Evolutionary conservation across 768 basidiomycete species (phyloP).

Genomic region (Peribolospora baueri): DNA sequence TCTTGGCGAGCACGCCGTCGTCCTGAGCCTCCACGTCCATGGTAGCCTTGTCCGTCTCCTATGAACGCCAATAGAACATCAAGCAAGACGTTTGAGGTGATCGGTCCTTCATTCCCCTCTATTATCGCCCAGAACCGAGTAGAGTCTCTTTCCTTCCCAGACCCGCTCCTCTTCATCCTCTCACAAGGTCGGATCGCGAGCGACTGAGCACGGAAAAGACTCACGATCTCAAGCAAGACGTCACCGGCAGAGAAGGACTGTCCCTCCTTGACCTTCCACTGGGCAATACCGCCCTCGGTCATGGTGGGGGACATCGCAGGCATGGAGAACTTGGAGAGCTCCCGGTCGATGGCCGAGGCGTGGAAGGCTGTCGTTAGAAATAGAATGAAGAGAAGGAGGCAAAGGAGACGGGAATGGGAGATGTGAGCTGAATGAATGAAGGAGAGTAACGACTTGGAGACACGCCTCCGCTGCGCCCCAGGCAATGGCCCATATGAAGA

Average conservation of each 20-base stretch:
- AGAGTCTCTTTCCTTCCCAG: no score
- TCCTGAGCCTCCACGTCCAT: slow-evolving; percentile 99
- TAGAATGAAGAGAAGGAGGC: no score
- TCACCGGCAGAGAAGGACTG: slow-evolving; percentile 72
- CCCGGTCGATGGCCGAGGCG: slow-evolving; percentile 49
- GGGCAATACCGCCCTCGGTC: slow-evolving; percentile 93
- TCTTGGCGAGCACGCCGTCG: slow-evolving; percentile 87
- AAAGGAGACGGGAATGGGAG: no score
- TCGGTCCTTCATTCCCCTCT: no score
- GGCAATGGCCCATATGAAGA: no score
- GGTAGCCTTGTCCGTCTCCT: slow-evolving; percentile 99
- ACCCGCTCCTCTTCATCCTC: not conserved
- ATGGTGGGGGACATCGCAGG: slow-evolving; percentile 99
- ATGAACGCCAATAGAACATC: not conserved
- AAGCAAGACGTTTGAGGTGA: no score
- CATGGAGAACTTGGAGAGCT: slow-evolving; percentile 72
- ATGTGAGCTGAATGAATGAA: no score
- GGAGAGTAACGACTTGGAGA: no score
- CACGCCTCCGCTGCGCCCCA: no score
- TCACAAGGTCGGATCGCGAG: no score
- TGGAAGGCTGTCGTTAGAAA: slow-evolving; percentile 38
- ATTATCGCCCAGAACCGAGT: no score
- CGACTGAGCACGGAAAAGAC: slow-evolving; percentile 12
- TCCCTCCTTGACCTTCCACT: slow-evolving; percentile 94
- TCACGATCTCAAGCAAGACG: slow-evolving; percentile 81